Percentiles rank a stretch among this genome's conserved stretches.
These are phyloP conservation scores for Fusarium euwallaceae DNA, from an alignment of 2,329 filamentous ascomycete species.

Conservation along the genomic window DNA sequence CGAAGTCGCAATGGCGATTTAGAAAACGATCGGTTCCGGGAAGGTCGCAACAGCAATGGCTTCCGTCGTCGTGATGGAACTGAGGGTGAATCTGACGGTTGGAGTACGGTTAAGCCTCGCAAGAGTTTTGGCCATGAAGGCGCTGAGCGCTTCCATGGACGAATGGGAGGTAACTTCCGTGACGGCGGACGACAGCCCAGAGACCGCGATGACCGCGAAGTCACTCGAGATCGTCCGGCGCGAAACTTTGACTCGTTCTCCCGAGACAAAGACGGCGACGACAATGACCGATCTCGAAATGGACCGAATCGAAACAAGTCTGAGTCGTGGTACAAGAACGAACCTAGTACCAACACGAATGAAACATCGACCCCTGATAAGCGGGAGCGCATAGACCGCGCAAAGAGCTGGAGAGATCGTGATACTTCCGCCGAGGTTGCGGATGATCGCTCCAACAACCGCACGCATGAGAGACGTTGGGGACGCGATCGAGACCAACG, in stretches of 20 bases:
- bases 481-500: constrained; percentile 70
- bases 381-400: constrained; percentile 69
- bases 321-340: constrained; percentile 82
- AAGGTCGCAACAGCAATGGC: constrained; percentile 61
- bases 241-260: constrained; percentile 65
- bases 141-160: constrained; percentile 77
- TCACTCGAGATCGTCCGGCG: constrained; percentile 60
- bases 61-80: constrained; percentile 67
- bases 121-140: constrained; percentile 81
- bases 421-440: constrained; percentile 56
- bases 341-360: constrained; percentile 49
- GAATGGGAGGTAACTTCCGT: constrained; percentile 67
- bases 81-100: constrained; percentile 76
- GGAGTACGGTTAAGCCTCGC: constrained; percentile 80
- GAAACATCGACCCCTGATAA: constrained; percentile 53
- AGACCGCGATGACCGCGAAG: constrained; percentile 70
- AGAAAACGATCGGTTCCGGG: constrained; percentile 65
- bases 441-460: constrained; percentile 71
- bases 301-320: constrained; percentile 74
- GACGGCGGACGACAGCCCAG: constrained; percentile 60
- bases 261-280: constrained; percentile 64
- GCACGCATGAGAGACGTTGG: constrained; percentile 64
- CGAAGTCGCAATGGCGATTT: constrained; percentile 65
- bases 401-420: constrained; percentile 73
- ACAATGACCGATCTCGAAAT: constrained; percentile 73